Evolutionary conservation across 148 eudicot species (phyloP), one percentile per base, ranked within the genome.

Genomic region (Diospyros lotus): DNA sequence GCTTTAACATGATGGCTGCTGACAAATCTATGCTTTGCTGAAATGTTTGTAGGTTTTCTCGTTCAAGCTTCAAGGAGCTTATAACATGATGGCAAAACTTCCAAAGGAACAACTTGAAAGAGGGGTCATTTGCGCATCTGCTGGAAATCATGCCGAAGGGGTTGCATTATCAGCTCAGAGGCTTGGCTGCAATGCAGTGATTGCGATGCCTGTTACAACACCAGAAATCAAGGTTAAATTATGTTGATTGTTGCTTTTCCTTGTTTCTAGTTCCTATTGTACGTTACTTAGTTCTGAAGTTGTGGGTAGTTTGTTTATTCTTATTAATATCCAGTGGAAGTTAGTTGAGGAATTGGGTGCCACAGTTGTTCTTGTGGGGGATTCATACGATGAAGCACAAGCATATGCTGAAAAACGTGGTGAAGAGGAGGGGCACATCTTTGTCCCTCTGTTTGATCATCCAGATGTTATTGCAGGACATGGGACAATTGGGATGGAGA

Each of bases 91-190:
- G 97, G 93, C 84, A 6, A 95, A 90, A 68, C 94, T 95, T 84
- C 81, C 96, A 2, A 81, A 77, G 67, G 90, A 86, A 51, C 96
- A 92, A 80, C 77, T 95, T 50, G 89, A 84, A 69, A 89, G 75
- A 73, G 98, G 98, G 14, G 97, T 95, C 58, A 87, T 95, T 44
- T 95, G 99, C 84, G 90, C 99, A 56, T 95, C 99, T 18, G 99
- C 99, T 39, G 99, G 99, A 73, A 95, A 95, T 76, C 99, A 95
- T 85, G 99, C 99, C 6, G 97, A 95, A 80, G 99, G 99, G 41
- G 99, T 95, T 79, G 99, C 99, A 51, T 82, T 95, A 67, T 69
- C 99, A 8, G 96, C 99, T 44, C 84, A 86, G 83, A 87, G 63
- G 79, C 87, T 95, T 45, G 93, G 86, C 5, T 95, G 97, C 71